Base-by-base conservation (phyloP, 441 rosid species). In the Capsella rubella region DNA sequence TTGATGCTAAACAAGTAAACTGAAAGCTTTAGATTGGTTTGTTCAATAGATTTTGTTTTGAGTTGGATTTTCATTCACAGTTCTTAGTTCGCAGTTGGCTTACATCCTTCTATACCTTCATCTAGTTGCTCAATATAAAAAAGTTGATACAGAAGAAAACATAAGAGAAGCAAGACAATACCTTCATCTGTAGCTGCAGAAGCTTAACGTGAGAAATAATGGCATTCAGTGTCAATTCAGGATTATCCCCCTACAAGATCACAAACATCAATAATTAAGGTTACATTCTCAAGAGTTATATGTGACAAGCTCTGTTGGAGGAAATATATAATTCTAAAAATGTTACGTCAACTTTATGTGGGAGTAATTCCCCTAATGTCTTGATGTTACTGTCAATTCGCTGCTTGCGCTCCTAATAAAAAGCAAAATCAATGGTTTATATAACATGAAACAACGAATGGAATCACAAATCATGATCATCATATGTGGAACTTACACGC, bases 161-260 rank as follows among this genome's bases (percentile, higher is more conserved):
- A 61, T 37, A 9, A 15, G 68, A 61, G 59, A 60, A 69, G 46
- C 46, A 28, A 60, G 72, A n/a, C 54, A 45, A 65, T 74, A 86
- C 92, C 89, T 81, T 86, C 77, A 89, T 57, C 77, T 85, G 89
- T 62, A 80, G 72, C 69, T 89, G 92, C 77, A 89, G 77, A 78
- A 81, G 80, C 82, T 86, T 86, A 72, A 87, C 81, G 69, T 87
- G 73, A 68, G 71, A 76, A 70, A 83, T 73, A 16, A 78, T 53
- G 54, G 79, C 82, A 78, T 81, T 84, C 78, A 86, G 12, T 45
- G 71, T 59, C 31, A 55, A 75, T 52, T 70, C 74, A 69, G 85
- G 84, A 63, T 56, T 71, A 27, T 82, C 79, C 83, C 82, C 49
- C 78, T 74, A 69, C 64, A 81, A 60, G 50, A 64, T 51, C 40